Evolutionary conservation across 73 alveolate species (phyloP).

Genomic region (Blepharisma stoltei): DNA sequence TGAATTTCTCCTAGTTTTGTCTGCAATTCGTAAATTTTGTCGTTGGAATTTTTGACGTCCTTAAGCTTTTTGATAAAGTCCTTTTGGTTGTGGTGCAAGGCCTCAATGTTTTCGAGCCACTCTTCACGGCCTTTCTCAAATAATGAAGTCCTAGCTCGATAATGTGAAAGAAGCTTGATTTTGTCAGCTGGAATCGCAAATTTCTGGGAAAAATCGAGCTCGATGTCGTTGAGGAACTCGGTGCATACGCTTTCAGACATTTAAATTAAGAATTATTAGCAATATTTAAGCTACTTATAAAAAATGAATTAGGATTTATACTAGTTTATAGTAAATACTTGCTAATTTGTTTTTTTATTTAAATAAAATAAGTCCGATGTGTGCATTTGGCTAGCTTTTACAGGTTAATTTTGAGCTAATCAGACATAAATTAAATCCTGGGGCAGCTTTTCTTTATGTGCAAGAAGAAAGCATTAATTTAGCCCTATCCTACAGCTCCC

Average conservation of each 20-base stretch:
- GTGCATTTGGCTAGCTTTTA: too few relatives aligned
- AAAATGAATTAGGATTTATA: too few relatives aligned
- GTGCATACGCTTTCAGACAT: constrained; percentile 28
- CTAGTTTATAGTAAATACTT: too few relatives aligned
- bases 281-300: too few relatives aligned
- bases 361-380: too few relatives aligned
- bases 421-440: too few relatives aligned
- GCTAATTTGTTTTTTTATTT: too few relatives aligned
- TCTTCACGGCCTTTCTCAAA: not conserved
- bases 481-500: too few relatives aligned
- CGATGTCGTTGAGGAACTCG: constrained; percentile 11
- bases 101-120: not conserved
- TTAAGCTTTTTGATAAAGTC: not conserved
- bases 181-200: not conserved
- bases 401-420: too few relatives aligned
- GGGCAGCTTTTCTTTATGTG: too few relatives aligned
- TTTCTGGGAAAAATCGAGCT: not conserved
- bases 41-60: not conserved
- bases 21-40: not conserved
- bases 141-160: not conserved
- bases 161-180: not conserved
- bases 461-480: too few relatives aligned
- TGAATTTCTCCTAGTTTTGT: not conserved
- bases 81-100: constrained; percentile 4
- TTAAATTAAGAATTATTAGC: not conserved